These are phyloP conservation scores for Fragilaria crotonensis DNA, from an alignment of 108 stramenopile species.

Conservation along the genomic window DNA sequence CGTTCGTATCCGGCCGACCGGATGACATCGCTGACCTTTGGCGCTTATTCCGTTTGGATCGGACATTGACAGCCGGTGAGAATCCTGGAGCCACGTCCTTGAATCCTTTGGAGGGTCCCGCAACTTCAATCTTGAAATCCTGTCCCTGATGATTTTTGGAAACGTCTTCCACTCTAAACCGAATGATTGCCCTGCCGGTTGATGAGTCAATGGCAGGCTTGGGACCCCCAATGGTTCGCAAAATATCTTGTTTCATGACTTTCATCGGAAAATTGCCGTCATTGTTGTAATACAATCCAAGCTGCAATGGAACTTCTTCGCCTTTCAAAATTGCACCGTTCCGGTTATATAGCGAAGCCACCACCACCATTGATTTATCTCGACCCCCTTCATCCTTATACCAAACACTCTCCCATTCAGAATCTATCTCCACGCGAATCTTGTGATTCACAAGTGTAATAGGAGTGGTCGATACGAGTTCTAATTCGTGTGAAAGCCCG, in stretches of 20 bases:
- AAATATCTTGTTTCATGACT: conserved; percentile 74
- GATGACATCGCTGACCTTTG: conserved; percentile 15
- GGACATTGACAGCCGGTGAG: conserved; percentile 61
- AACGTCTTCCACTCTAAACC: conserved; percentile 82
- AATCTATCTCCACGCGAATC: conserved; percentile 12
- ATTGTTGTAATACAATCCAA: conserved; percentile 28
- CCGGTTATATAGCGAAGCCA: not conserved
- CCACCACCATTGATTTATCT: conserved; percentile 63
- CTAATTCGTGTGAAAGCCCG: not conserved
- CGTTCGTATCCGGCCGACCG: not conserved
- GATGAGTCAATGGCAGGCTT: conserved; percentile 21
- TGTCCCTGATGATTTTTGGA: conserved; percentile 87
- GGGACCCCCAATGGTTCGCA: conserved; percentile 36
- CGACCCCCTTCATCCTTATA: conserved; percentile 90
- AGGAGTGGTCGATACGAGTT: conserved; percentile 1
- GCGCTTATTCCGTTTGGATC: conserved; percentile 75
- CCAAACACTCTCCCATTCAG: conserved; percentile 64
- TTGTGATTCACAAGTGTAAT: conserved; percentile 43
- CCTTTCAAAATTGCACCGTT: not conserved
- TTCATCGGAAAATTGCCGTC: conserved; percentile 12
- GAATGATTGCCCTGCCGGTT: conserved; percentile 28
- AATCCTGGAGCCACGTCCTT: conserved; percentile 62
- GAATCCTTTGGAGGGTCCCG: conserved; percentile 16
- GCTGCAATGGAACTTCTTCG: conserved; percentile 26
- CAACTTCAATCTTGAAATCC: conserved; percentile 58